Evolutionary conservation across 1,284 basidiomycete species (phyloP), one percentile per base, ranked within the genome.

Genomic region (Pseudozyma sp.): DNA sequence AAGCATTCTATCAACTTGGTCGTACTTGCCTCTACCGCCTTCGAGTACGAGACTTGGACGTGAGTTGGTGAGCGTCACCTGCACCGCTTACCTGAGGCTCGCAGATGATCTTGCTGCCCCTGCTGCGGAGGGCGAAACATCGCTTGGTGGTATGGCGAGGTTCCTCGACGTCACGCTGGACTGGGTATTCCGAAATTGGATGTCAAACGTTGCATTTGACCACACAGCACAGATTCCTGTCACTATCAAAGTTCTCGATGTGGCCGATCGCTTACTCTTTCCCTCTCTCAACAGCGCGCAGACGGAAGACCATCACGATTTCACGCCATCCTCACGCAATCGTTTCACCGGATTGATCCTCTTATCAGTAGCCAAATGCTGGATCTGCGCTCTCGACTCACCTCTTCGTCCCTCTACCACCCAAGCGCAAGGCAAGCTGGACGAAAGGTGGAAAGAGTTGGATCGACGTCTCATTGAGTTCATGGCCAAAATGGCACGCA

Each of bases 11-110:
- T 67, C 63, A 0, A 75, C 63, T 8, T 75, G 72, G 72, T 70
- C 72, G 18, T 70, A 70, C 47, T 42, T 75, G 0, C 63, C 72
- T 5, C 59, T 75, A 5, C 68, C 72, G 3, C 56, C 72, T 9
- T 48, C 54, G 9, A 47, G 66, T 6, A 62, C 61, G 2, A 49
- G 35, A 10, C 19, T 59, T 1, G 61, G 59, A 8, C 35, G 58
- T 9, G 25, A 42, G 8, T 42, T 74, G 11, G 58, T 61, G 21
- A 25, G 18, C 19, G 55, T 59, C 42, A 74, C 71, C 8, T 69
- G 66, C 31, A 13, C 40, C 0, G 59, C 57, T 1, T 74, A 62
- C 14, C 1, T 52, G 19, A 14, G 19, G 8, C 50, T 74, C 7
- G 38, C 39, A 0, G 39, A 59, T 14, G 71, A 74, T 19, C 52